These are phyloP conservation scores for Phytophthora boehmeriae DNA, from an alignment of 352 stramenopile species.

Conservation along the genomic window DNA sequence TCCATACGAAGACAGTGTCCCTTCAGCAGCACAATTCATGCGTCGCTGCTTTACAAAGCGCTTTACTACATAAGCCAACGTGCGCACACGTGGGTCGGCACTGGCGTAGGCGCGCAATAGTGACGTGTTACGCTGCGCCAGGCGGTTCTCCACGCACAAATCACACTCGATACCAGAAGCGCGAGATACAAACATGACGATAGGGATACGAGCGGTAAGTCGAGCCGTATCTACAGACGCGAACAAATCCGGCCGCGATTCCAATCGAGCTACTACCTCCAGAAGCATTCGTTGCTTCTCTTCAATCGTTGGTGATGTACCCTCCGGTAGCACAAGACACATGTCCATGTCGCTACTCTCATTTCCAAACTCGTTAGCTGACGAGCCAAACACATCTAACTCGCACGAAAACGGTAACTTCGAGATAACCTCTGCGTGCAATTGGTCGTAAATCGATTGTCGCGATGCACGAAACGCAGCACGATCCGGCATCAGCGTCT, in stretches of 20 bases:
- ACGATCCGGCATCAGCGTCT: slow-evolving; percentile 65
- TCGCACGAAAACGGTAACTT: slow-evolving; percentile 61
- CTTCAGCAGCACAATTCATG: slow-evolving; percentile 86
- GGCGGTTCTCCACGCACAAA: slow-evolving; percentile 94
- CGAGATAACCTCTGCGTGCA: slow-evolving; percentile 64
- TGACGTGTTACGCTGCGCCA: slow-evolving; percentile 97
- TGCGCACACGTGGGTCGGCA: slow-evolving; percentile 72
- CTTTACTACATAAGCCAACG: slow-evolving; percentile 85
- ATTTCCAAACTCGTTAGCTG: slow-evolving; percentile 96
- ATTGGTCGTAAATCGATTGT: slow-evolving; percentile 71
- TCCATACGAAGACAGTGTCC: slow-evolving; percentile 84
- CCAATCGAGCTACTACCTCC: slow-evolving; percentile 60
- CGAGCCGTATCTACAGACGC: slow-evolving; percentile 74
- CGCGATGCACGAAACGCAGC: slow-evolving; percentile 61
- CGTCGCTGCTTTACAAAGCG: slow-evolving; percentile 80
- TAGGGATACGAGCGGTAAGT: slow-evolving; percentile 96
- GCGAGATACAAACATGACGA: slow-evolving; percentile 96
- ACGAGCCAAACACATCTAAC: slow-evolving; percentile 95
- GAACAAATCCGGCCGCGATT: slow-evolving; percentile 71
- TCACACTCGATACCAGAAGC: slow-evolving; percentile 75
- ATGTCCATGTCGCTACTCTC: slow-evolving; percentile 94
- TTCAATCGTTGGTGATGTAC: slow-evolving; percentile 34
- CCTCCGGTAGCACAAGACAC: slow-evolving; percentile 78
- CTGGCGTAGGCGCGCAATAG: slow-evolving; percentile 94
- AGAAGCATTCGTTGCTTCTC: slow-evolving; percentile 75